These are phyloP conservation scores for Coniochaeta prunicola DNA, from an alignment of 2,329 filamentous ascomycete genomes.

Conservation along the genomic window DNA sequence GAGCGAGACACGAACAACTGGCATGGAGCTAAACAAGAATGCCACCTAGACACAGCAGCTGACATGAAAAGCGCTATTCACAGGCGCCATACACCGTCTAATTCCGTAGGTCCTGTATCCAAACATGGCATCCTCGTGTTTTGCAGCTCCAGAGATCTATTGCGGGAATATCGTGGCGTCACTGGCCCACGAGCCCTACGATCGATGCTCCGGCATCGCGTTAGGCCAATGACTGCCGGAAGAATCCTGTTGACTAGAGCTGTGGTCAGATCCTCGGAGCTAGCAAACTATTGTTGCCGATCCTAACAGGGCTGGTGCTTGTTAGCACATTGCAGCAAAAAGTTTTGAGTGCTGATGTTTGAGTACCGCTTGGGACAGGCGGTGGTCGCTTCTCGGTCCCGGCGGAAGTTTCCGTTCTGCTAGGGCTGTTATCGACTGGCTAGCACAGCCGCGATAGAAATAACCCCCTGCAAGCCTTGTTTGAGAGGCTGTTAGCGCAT, in stretches of 20 bases:
- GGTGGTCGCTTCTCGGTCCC: not conserved
- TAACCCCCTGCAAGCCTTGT: constrained; percentile 6
- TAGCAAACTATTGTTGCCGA: not conserved
- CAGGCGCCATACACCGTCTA: too few relatives aligned
- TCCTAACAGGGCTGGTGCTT: too few relatives aligned
- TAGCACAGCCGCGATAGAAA: constrained; percentile 17
- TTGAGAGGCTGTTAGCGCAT: not conserved
- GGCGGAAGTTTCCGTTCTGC: not conserved
- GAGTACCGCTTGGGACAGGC: too few relatives aligned
- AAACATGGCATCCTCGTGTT: too few relatives aligned
- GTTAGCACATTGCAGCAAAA: too few relatives aligned
- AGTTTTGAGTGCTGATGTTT: not conserved
- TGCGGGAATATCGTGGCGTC: not conserved
- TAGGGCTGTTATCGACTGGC: not conserved
- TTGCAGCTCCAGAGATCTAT: not conserved
- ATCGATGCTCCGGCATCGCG: not conserved
- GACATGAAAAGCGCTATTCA: too few relatives aligned
- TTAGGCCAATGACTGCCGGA: constrained; percentile 11
- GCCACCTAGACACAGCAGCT: too few relatives aligned
- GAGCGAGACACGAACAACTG: too few relatives aligned
- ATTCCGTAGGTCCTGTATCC: too few relatives aligned
- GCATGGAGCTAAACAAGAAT: too few relatives aligned
- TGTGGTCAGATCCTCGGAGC: not conserved
- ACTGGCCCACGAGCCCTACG: not conserved
- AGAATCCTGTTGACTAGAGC: constrained; percentile 17